Percentiles rank a stretch among this genome's conserved stretches.
phyloP scores from a whole-genome alignment of 179 eudicot species.

The Spergularia azorica region DNA sequence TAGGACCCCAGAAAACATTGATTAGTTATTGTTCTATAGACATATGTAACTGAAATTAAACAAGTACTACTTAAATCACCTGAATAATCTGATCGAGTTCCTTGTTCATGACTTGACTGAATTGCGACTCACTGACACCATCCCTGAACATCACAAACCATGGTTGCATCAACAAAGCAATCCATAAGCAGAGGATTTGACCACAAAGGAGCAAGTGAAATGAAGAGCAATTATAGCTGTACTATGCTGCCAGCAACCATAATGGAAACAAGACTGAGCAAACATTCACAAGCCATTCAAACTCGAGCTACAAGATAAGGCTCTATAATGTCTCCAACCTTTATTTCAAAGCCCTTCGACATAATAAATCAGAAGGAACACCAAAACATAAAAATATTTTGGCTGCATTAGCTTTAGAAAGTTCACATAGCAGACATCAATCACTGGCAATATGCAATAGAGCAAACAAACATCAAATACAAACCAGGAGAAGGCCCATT shows the following conservation, averaged over 20 bases:
- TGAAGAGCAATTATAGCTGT: not conserved
- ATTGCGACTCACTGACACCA: slow-evolving; percentile 90
- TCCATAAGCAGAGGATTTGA: not conserved
- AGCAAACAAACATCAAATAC: not conserved
- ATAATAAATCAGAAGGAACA: too few species aligned
- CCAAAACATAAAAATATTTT: too few species aligned
- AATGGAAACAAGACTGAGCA: not conserved
- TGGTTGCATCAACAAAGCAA: not conserved
- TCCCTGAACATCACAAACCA: slow-evolving; percentile 49
- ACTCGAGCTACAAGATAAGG: too few species aligned
- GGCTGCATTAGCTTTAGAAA: too few species aligned
- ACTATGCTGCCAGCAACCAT: not conserved
- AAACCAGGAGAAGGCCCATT: not conserved
- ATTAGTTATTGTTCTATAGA: not conserved
- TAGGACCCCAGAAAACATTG: not conserved
- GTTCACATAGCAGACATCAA: not conserved
- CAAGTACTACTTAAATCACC: slow-evolving; percentile 32
- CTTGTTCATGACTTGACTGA: slow-evolving; percentile 76
- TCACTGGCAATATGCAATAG: not conserved
- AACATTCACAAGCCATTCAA: not conserved
- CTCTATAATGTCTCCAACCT: too few species aligned
- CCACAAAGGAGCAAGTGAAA: not conserved
- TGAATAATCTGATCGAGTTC: slow-evolving; percentile 75
- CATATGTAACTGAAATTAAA: not conserved
- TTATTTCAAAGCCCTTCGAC: too few species aligned